phyloP scores from a whole-genome alignment of 139 green algal genomes.

The Chlorella sp. region DNA sequence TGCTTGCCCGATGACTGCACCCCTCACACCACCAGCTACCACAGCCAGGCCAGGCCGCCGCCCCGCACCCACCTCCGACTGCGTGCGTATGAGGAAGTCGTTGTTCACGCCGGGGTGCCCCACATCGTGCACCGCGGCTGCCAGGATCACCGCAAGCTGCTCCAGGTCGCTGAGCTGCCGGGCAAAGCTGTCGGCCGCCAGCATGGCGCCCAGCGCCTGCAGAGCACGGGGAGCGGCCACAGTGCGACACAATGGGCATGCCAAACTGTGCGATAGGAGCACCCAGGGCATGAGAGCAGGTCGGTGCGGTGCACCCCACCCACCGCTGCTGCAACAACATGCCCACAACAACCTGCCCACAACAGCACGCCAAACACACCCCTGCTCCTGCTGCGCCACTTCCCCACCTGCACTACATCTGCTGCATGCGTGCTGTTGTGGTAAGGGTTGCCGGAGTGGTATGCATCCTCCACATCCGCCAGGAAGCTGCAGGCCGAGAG shows the following conservation, averaged over 20 bases:
- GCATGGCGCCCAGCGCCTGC: conserved; percentile 54
- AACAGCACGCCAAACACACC: no score
- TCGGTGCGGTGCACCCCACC: not conserved
- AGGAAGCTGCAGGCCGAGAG: conserved; percentile 34
- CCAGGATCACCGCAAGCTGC: conserved; percentile 66
- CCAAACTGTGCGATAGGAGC: no score
- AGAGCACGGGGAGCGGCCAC: not conserved
- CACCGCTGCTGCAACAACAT: not conserved
- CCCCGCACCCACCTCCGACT: conserved; percentile 21
- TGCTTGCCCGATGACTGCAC: no score
- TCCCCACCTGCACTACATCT: conserved; percentile 66
- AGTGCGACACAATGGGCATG: not conserved
- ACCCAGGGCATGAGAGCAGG: no score
- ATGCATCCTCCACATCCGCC: conserved; percentile 49
- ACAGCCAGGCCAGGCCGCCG: no score
- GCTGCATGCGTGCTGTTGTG: conserved; percentile 77
- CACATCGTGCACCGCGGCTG: conserved; percentile 71
- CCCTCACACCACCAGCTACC: no score
- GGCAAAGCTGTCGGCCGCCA: conserved; percentile 55
- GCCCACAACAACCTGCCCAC: no score
- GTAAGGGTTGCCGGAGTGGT: conserved; percentile 67
- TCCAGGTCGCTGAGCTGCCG: conserved; percentile 65
- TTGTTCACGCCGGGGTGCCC: conserved; percentile 79
- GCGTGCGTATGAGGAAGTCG: conserved; percentile 67
- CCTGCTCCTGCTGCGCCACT: no score